A percentile compares a stretch with the other conserved stretches of the same genome.
Conservation (phyloP, 331 rosid species). For the Acacia concinna region DNA sequence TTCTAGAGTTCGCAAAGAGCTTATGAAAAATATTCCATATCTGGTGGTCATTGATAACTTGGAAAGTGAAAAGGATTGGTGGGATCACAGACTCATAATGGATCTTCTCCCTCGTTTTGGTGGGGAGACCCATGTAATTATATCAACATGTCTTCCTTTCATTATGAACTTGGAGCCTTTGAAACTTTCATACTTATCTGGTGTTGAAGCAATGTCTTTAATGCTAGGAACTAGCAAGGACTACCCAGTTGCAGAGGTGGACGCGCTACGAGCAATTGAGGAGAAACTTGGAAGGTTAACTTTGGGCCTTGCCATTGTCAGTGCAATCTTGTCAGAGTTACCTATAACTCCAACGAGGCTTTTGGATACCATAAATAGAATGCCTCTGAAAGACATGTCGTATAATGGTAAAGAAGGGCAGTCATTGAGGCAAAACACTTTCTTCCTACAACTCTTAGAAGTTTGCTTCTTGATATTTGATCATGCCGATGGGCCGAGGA, state of each 20-base stretch:
- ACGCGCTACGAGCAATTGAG: slow-evolving; percentile 76
- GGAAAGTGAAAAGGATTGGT: slow-evolving; percentile 94
- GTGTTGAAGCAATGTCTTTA: slow-evolving; percentile 75
- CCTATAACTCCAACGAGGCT: slow-evolving; percentile 82
- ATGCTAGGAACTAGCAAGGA: slow-evolving; percentile 72
- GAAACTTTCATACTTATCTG: slow-evolving; percentile 79
- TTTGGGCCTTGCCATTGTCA: slow-evolving; percentile 69
- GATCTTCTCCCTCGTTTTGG: slow-evolving; percentile 96
- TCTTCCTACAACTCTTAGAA: slow-evolving; percentile 76
- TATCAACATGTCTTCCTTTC: slow-evolving; percentile 77
- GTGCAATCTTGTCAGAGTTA: slow-evolving; percentile 78
- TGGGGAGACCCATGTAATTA: slow-evolving; percentile 76
- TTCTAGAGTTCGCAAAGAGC: slow-evolving; percentile 76
- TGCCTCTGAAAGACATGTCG: slow-evolving; percentile 73
- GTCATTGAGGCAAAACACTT: slow-evolving; percentile 54
- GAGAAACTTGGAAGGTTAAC: slow-evolving; percentile 77
- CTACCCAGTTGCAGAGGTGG: slow-evolving; percentile 62
- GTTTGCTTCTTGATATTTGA: slow-evolving; percentile 91
- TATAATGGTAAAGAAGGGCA: slow-evolving; percentile 68
- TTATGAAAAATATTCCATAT: slow-evolving; percentile 84
- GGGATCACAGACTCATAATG: slow-evolving; percentile 88
- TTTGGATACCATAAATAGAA: slow-evolving; percentile 79
- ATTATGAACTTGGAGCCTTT: slow-evolving; percentile 79
- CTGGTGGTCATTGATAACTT: slow-evolving; percentile 77
- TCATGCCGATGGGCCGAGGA: slow-evolving; percentile 83